These are phyloP conservation scores for Aquilaria agallochum DNA, from an alignment of 441 rosid species.

Conservation along the genomic window DNA sequence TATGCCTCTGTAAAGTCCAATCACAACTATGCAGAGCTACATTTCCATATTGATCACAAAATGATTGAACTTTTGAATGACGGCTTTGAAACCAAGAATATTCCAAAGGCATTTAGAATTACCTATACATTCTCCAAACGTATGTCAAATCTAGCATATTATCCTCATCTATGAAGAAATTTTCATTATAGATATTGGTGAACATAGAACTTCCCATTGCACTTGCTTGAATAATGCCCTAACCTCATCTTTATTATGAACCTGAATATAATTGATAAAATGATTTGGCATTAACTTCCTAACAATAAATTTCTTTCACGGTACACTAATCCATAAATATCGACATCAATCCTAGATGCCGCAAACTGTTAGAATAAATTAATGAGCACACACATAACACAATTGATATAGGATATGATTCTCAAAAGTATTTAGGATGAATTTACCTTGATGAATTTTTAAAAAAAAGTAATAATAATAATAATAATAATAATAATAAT, in stretches of 20 bases:
- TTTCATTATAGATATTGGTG: constrained; percentile 99
- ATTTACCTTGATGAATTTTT: too few species aligned
- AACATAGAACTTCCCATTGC: constrained; percentile 99
- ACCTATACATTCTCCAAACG: constrained; percentile 7
- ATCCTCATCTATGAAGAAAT: constrained; percentile 96
- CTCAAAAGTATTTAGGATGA: too few species aligned
- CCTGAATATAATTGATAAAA: constrained; percentile 36
- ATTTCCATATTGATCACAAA: constrained; percentile 94
- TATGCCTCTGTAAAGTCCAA: constrained; percentile 95
- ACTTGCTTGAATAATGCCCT: constrained; percentile 99
- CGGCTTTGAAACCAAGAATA: constrained; percentile 60
- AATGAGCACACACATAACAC: too few species aligned
- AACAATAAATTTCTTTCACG: too few species aligned
- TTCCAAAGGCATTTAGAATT: constrained; percentile 16
- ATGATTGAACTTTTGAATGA: constrained; percentile 96
- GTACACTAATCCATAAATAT: too few species aligned
- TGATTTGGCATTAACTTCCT: too few species aligned
- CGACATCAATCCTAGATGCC: too few species aligned
- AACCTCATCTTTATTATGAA: constrained; percentile 97
- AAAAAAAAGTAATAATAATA: too few species aligned
- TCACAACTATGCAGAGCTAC: constrained; percentile 99
- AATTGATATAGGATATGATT: too few species aligned
- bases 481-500: too few species aligned
- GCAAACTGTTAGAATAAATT: too few species aligned
- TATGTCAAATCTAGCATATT: constrained; percentile 20